phyloP scores from a whole-genome alignment of 805 yeast genomes.

The Cyberlindnera misumaiensis region DNA sequence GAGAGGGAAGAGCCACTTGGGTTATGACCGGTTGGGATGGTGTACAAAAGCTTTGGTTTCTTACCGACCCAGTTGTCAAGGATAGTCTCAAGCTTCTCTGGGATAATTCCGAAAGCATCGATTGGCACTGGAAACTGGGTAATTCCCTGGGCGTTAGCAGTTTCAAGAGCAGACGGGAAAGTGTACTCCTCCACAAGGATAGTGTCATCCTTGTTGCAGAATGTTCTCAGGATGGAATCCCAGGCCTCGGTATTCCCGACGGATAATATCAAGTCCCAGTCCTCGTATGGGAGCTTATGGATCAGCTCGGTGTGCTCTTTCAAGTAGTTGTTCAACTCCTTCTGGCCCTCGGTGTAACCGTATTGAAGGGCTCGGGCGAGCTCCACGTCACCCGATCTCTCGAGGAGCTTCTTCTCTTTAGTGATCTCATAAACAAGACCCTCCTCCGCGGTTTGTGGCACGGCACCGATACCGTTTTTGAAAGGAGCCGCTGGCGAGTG shows the following conservation, averaged over 20 bases:
- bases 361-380: constrained; percentile 86
- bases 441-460: constrained; percentile 33
- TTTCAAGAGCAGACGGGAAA: constrained; percentile 79
- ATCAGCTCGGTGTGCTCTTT: constrained; percentile 64
- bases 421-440: constrained; percentile 28
- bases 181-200: constrained; percentile 76
- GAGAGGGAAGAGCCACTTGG: constrained; percentile 90
- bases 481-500: constrained; percentile 79
- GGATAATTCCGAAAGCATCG: constrained; percentile 74
- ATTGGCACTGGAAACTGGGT: constrained; percentile 65
- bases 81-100: constrained; percentile 55
- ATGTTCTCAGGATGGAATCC: constrained; percentile 76
- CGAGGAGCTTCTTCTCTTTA: constrained; percentile 36
- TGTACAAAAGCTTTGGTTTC: constrained; percentile 82
- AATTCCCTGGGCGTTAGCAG: constrained; percentile 68
- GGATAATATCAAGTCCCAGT: constrained; percentile 68
- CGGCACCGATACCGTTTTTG: constrained; percentile 67
- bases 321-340: constrained; percentile 59
- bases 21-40: constrained; percentile 95
- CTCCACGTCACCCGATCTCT: constrained; percentile 54
- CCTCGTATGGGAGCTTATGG: constrained; percentile 41
- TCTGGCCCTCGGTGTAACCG: constrained; percentile 79
- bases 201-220: constrained; percentile 74
- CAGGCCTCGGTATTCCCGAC: constrained; percentile 89
- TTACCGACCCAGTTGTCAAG: constrained; percentile 67